A percentile compares a stretch with the other conserved stretches of the same genome.
phyloP scores from a whole-genome alignment of 768 basidiomycete species.

The Mycena polygramma region DNA sequence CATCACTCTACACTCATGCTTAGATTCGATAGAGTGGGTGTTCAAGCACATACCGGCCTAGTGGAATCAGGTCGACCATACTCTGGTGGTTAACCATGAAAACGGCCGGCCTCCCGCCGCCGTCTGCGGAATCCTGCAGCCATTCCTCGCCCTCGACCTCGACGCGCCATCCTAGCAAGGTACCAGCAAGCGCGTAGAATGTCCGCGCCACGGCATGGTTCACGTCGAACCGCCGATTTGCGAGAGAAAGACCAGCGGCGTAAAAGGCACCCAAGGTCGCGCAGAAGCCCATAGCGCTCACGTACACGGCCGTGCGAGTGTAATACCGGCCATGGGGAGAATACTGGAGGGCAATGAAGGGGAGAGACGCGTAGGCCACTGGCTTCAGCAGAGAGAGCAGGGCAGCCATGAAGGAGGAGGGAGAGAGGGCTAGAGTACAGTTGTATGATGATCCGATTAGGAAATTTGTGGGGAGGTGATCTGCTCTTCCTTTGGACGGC shows the following conservation, averaged over 20 bases:
- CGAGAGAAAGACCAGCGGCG: slow-evolving; percentile 73
- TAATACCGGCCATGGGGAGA: slow-evolving; percentile 78
- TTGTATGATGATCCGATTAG: slow-evolving; percentile 23
- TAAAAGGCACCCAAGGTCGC: slow-evolving; percentile 81
- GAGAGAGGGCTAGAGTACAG: too few species aligned
- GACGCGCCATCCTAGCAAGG: slow-evolving; percentile 74
- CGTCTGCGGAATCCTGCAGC: slow-evolving; percentile 60
- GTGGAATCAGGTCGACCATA: slow-evolving; percentile 87
- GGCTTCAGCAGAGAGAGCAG: slow-evolving; percentile 73
- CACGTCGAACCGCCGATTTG: slow-evolving; percentile 81
- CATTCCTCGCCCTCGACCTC: slow-evolving; percentile 91
- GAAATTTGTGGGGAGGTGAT: slow-evolving; percentile 2
- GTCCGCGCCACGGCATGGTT: slow-evolving; percentile 86
- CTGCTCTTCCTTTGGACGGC: background rate
- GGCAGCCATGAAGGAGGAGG: slow-evolving; percentile 67
- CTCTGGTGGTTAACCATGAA: slow-evolving; percentile 94
- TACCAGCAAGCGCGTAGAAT: slow-evolving; percentile 81
- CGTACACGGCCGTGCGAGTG: slow-evolving; percentile 78
- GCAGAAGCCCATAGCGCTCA: slow-evolving; percentile 76
- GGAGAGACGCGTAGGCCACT: slow-evolving; percentile 83
- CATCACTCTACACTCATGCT: slow-evolving; percentile 69
- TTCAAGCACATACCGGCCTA: slow-evolving; percentile 73
- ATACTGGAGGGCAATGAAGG: slow-evolving; percentile 71
- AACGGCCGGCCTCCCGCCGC: slow-evolving; percentile 66
- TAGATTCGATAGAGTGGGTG: slow-evolving; percentile 20